These are phyloP conservation scores for Exophiala alcalophila DNA, from an alignment of 2,329 filamentous ascomycete genomes.

Conservation along the genomic window DNA sequence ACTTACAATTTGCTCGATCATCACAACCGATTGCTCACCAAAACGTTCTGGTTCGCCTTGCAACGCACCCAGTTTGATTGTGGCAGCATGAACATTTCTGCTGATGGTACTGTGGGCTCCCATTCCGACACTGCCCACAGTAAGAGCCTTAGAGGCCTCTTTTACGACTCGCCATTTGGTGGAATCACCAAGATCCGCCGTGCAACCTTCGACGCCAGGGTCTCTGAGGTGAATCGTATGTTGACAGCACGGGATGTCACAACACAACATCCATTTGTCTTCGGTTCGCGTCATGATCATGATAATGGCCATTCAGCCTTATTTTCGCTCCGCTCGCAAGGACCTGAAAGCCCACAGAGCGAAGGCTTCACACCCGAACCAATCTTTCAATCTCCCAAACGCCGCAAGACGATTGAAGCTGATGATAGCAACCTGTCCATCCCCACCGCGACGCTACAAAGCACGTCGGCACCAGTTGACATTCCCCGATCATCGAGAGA, in stretches of 20 bases:
- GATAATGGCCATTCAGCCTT: too few species aligned
- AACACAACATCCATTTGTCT: not conserved
- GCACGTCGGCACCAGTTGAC: too few species aligned
- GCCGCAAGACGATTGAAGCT: slow-evolving; percentile 14
- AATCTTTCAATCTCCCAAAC: slow-evolving; percentile 6
- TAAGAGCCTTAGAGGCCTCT: slow-evolving; percentile 5
- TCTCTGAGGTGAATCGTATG: slow-evolving; percentile 5
- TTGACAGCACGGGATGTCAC: not conserved
- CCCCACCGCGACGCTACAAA: too few species aligned
- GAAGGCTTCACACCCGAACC: not conserved
- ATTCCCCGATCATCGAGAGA: too few species aligned
- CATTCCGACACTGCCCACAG: not conserved
- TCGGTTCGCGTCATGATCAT: not conserved
- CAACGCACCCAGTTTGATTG: slow-evolving; percentile 11
- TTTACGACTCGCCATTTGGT: not conserved
- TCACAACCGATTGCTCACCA: slow-evolving; percentile 29
- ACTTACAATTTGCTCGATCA: slow-evolving; percentile 17
- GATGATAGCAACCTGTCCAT: slow-evolving; percentile 1
- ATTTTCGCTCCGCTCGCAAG: not conserved
- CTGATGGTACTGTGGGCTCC: slow-evolving; percentile 6
- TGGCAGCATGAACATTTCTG: slow-evolving; percentile 3
- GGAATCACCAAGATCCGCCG: slow-evolving; percentile 8
- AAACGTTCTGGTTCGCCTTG: slow-evolving; percentile 34
- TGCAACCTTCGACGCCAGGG: not conserved
- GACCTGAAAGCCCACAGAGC: slow-evolving; percentile 1